Base-by-base conservation (phyloP, 345 rosid species). In the Salix brachista region DNA sequence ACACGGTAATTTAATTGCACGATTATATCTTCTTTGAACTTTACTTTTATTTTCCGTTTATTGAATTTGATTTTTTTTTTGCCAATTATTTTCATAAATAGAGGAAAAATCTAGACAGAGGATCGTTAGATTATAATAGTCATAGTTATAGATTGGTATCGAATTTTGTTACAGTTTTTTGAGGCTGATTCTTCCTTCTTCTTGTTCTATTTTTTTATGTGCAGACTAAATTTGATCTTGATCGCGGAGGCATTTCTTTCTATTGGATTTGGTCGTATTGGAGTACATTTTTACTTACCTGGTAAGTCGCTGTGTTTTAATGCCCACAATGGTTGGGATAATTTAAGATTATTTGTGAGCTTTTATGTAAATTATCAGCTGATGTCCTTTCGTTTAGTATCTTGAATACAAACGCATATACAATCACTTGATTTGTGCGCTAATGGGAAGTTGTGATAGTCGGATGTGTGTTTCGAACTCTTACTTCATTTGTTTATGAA, bases 221-320 rank as follows among this genome's bases (percentile, higher is more conserved):
- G 61, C 88, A 89, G 96, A 87, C 94, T 66, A 76, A 87, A 52
- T 75, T 83, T 82, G 85, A 79, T 77, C 84, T 85, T 67, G 83
- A 85, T 70, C 89, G 84, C 72, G 90, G 86, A 2, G 93, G 86
- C 39, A 87, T 93, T 77, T 89, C 98, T 67, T 90, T 96, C 88
- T 87, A 92, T 74, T 96, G 99, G 98, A 89, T 95, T 88, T 96
- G 94, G 96, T 91, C 98, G 18, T 96, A 96, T 83, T 96, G 99
- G 99, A 91, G 97, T 82, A 91, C 97, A 28, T 94, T 94, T 84
- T 86, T 94, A n/a, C 99, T 92, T 66, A 94, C 99, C 78, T 96
- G 99, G 99, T 96, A 92, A 71, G 64, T 67, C 89, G 42, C 42
- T 65, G 32, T 9, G 58, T 5, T 17, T 32, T 73, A 23, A 25